A percentile compares a stretch with the other conserved stretches of the same genome.
These are phyloP conservation scores for Alnus glutinosa DNA, from an alignment of 306 rosid species.

Conservation along the genomic window DNA sequence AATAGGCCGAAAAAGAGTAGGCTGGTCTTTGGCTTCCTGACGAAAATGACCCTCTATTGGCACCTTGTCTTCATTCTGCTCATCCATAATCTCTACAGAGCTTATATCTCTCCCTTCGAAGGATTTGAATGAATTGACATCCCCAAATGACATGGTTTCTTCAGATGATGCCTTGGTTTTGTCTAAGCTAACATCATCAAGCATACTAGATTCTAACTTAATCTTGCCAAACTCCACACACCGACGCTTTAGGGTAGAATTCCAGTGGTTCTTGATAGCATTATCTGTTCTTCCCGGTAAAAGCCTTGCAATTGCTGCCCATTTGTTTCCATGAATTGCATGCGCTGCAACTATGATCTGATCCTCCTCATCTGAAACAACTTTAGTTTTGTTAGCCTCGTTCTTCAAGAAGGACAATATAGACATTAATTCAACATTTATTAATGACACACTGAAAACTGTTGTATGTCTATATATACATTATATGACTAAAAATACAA, in stretches of 20 bases:
- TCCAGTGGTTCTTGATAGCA: constrained; percentile 95
- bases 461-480: background rate
- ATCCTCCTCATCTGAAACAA: constrained; percentile 85
- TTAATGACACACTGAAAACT: constrained; percentile 9
- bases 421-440: constrained; percentile 1
- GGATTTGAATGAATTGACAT: constrained; percentile 74
- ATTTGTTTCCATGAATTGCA: constrained; percentile 83
- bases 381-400: constrained; percentile 27
- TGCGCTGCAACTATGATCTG: constrained; percentile 85
- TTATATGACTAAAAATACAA: background rate
- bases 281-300: constrained; percentile 89
- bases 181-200: constrained; percentile 72
- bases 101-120: constrained; percentile 68
- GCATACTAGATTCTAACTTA: constrained; percentile 50
- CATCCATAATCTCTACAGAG: constrained; percentile 54
- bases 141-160: constrained; percentile 83
- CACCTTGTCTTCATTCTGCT: constrained; percentile 46
- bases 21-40: constrained; percentile 55
- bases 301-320: constrained; percentile 89
- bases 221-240: constrained; percentile 52
- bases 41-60: constrained; percentile 43
- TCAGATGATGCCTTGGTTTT: constrained; percentile 86
- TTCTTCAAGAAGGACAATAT: constrained; percentile 17
- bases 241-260: constrained; percentile 81
- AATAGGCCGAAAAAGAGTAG: constrained; percentile 68